phyloP scores from a whole-genome alignment of 306 rosid genomes.

The Cucurbita argyrosperma region DNA sequence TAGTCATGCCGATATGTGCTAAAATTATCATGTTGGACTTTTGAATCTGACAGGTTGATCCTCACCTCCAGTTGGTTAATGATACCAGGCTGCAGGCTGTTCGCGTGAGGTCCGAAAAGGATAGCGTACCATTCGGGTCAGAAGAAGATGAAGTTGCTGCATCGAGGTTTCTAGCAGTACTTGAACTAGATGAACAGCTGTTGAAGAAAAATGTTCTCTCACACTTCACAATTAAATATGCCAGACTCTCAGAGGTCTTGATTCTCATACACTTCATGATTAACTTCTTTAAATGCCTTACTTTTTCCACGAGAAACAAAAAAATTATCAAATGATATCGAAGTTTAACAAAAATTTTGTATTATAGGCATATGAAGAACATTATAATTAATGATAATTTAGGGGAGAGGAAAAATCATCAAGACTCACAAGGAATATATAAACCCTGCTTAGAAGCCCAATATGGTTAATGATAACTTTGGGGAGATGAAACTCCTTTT shows the following conservation, averaged over 20 bases:
- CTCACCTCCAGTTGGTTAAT: slow-evolving; percentile 59
- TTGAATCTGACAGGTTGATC: slow-evolving; percentile 55
- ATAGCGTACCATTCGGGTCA: slow-evolving; percentile 36
- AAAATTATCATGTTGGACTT: slow-evolving; percentile 11
- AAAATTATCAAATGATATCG: not conserved
- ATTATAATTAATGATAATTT: not conserved
- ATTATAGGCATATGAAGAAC: not conserved
- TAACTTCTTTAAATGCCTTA: not conserved
- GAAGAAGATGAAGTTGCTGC: slow-evolving; percentile 57
- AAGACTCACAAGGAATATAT: not conserved
- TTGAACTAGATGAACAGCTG: slow-evolving; percentile 37
- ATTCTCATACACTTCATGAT: not conserved
- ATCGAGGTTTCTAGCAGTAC: slow-evolving; percentile 32
- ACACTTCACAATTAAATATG: slow-evolving; percentile 46
- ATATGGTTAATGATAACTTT: not conserved
- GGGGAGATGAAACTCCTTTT: not conserved
- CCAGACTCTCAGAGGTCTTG: slow-evolving; percentile 64
- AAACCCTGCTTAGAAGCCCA: not conserved
- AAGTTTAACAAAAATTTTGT: not conserved
- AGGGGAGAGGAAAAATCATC: not conserved
- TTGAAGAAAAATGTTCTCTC: slow-evolving; percentile 62
- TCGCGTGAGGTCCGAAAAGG: slow-evolving; percentile 20
- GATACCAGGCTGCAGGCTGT: slow-evolving; percentile 57
- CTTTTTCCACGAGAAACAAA: not conserved
- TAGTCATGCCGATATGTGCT: not conserved